Evolutionary conservation across 768 basidiomycete species (phyloP).

Genomic region (Tylopilus subfusipes): DNA sequence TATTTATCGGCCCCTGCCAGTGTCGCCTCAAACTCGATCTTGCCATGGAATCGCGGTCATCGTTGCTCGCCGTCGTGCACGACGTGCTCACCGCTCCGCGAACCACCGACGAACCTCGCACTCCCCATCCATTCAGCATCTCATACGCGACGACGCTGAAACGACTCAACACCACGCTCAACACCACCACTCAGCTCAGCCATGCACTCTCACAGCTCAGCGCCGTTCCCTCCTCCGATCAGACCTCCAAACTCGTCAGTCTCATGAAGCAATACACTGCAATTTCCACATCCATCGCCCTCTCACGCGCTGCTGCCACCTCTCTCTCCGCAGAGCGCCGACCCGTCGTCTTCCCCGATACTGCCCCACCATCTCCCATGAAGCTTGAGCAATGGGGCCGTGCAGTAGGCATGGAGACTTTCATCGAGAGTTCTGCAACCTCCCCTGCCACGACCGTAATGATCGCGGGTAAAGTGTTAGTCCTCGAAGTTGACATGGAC

Average conservation of each 20-base stretch:
- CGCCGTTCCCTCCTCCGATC: conserved; percentile 42
- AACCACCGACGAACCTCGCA: conserved; percentile 8
- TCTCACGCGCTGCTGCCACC: conserved; percentile 21
- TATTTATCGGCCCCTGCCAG: not conserved
- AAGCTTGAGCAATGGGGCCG: conserved; percentile 61
- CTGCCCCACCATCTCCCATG: conserved; percentile 25
- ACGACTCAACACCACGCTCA: conserved; percentile 49
- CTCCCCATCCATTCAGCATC: conserved; percentile 27
- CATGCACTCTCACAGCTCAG: conserved; percentile 50
- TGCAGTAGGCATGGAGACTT: conserved; percentile 69
- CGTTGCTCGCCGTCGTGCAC: conserved; percentile 27
- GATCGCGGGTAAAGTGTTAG: conserved; percentile 76
- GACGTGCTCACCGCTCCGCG: conserved; percentile 24
- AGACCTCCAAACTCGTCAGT: conserved; percentile 66
- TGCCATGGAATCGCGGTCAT: conserved; percentile 15
- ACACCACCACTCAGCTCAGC: conserved; percentile 49
- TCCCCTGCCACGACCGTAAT: conserved; percentile 48
- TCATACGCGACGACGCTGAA: conserved; percentile 19
- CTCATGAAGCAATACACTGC: conserved; percentile 62
- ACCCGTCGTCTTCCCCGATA: conserved; percentile 27
- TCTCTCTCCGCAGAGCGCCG: conserved; percentile 21
- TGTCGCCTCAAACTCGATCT: too few relatives aligned
- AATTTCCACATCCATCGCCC: conserved; percentile 27
- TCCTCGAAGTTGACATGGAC: conserved; percentile 69
- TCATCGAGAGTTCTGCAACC: conserved; percentile 54